Evolutionary conservation across 306 rosid species (phyloP), one percentile per base, ranked within the genome.

Genomic region (Parietaria judaica): DNA sequence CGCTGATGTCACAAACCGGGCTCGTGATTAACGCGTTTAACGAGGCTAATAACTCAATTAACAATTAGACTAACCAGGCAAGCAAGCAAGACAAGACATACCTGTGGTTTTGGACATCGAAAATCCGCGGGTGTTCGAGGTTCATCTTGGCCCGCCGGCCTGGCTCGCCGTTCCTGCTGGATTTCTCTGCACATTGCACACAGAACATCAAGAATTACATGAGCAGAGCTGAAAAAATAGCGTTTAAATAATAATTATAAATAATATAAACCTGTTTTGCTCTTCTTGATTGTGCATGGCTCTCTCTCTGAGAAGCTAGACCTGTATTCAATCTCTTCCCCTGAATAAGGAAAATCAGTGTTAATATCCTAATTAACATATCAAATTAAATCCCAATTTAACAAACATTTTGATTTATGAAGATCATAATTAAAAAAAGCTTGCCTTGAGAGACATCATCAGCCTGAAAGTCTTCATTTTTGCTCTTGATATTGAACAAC

Each of bases 241-340:
- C 1, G 2, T 23, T 23, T 23, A 23, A 23, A 23, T 23, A 23
- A 23, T 23, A 23, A 23, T 23, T 23, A 23, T 23, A 2, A 23
- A 1, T 1, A 23, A 23, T 23, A 63, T 64, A 49, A 74, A 92
- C 98, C 98, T 79, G 94, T 89, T 79, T 89, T 89, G 87, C 99
- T 89, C 82, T 94, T 94, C 65, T 89, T 89, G 73, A 83, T 82
- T 56, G 95, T 84, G 78, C 86, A 76, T 14, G 91, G 91, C 63
- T 94, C 99, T 76, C 95, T 89, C 79, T 94, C 99, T 70, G 97
- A 86, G 81, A 89, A 89, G 81, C 95, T 94, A 63, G 69, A 80
- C 78, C 99, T 81, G 65, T 68, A 86, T 56, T 86, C 97, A 62
- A 78, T 82, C 16, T 84, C 91, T 58, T 78, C 78, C 72, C 94